Base-by-base conservation (phyloP, 2,329 filamentous ascomycete species). In the Lasiodiplodia hormozganensis region DNA sequence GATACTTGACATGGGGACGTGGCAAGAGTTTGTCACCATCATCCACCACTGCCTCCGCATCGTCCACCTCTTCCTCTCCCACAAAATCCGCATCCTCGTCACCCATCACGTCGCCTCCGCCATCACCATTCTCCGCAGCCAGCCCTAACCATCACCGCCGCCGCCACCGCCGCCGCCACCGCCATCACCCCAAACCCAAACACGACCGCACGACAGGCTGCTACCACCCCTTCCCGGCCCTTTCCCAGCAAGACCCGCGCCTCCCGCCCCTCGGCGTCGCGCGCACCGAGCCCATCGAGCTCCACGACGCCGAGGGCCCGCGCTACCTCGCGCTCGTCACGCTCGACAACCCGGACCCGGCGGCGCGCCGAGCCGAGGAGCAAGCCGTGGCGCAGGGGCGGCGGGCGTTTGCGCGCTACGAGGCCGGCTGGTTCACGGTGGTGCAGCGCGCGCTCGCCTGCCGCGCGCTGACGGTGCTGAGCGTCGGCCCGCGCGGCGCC, bases 401-500 rank as follows among this genome's bases (percentile, higher is more conserved):
- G 12, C 28, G 47, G 36, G 28, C 11, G 21, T 62, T 66, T 4
- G 51, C 36, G 8, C 52, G 53, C 5, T 56, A 47, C 62, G 68
- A 60, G 51, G 62, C 52, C 23, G n/a, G 23, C 16, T 34, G n/a
- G 28, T 53, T 18, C 23, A 58, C 68, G 52, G 31, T 69, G 25
- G 23, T 54, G 28, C 38, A 66, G 38, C 49, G 38, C 11, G 64
- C 52, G 18, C 11, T 67, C 16, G 64, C 31, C 5, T 14, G 36
- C n/a, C 21, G 56, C 7, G 52, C 51, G 38, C 47, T 70, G 31
- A n/a, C 2, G 5, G 23, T 4, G 23, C 16, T 70, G 54, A 65
- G 49, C 21, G 21, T n/a, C n/a, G 69, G 69, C 14, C 69, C 69
- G 16, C 28, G 65, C 10, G 69, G 69, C 21, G 60, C n/a, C n/a